Conservation (phyloP, 1,284 basidiomycete species). For the Sporisorium sorghi region DNA sequence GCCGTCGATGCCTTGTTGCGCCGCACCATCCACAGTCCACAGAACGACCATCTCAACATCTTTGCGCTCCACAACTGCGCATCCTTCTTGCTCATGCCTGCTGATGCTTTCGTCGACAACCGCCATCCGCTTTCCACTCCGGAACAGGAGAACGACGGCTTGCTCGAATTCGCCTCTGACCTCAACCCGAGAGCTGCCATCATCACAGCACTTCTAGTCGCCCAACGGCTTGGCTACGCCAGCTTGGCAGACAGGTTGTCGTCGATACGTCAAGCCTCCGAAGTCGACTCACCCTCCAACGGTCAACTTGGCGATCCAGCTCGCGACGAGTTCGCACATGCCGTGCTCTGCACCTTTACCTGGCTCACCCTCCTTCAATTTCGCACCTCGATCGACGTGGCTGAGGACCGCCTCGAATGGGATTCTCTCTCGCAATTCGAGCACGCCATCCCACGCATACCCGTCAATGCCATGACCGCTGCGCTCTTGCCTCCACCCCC, state of each 20-base stretch:
- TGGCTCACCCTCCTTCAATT: conserved; percentile 44
- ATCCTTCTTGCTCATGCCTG: conserved; percentile 35
- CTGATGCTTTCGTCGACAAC: conserved; percentile 34
- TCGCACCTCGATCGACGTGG: conserved; percentile 43
- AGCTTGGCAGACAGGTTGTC: conserved; percentile 28
- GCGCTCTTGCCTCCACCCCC: conserved; percentile 31
- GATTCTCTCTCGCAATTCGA: conserved; percentile 42
- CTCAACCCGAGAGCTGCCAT: conserved; percentile 45
- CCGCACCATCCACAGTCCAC: conserved; percentile 26
- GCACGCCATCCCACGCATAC: conserved; percentile 17
- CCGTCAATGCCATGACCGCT: conserved; percentile 20
- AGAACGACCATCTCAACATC: conserved; percentile 43
- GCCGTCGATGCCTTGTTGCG: conserved; percentile 37
- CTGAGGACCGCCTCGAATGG: conserved; percentile 49
- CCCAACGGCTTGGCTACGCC: conserved; percentile 35
- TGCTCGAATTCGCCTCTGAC: conserved; percentile 36
- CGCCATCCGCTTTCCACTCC: conserved; percentile 24
- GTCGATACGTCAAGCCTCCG: conserved; percentile 24
- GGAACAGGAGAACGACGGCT: conserved; percentile 38
- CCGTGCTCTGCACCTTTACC: conserved; percentile 41
- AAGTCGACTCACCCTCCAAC: conserved; percentile 21
- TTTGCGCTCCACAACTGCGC: conserved; percentile 44
- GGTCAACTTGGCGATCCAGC: conserved; percentile 6
- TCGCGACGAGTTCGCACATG: conserved; percentile 42
- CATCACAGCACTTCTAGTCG: conserved; percentile 37